Percentiles rank a stretch among this genome's conserved stretches.
These are phyloP conservation scores for Kuraishia hungarica DNA, from an alignment of 805 yeast genomes.

Conservation along the genomic window DNA sequence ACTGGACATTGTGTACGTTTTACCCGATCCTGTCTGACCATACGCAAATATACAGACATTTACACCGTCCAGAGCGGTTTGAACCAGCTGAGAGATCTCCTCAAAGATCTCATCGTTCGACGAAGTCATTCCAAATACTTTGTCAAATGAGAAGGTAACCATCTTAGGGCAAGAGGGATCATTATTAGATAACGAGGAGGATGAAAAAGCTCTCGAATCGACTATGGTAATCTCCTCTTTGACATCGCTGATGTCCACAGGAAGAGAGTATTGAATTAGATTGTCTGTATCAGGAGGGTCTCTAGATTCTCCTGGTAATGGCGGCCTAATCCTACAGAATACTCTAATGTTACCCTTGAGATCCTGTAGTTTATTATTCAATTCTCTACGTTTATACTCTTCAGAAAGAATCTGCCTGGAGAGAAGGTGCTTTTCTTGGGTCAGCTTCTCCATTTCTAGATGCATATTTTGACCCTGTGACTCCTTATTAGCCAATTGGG, in stretches of 20 bases:
- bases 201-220: slow-evolving; percentile 8
- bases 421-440: slow-evolving; percentile 4
- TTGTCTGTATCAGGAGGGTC: slow-evolving; percentile 19
- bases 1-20: slow-evolving; percentile 83
- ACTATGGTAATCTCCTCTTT: slow-evolving; percentile 20
- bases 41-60: slow-evolving; percentile 93
- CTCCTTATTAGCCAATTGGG: not conserved
- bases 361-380: slow-evolving; percentile 76
- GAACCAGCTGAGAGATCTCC: slow-evolving; percentile 81
- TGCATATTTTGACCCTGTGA: not conserved
- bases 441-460: slow-evolving; percentile 7
- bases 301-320: slow-evolving; percentile 11
- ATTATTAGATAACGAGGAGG: not conserved
- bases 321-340: slow-evolving; percentile 78
- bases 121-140: slow-evolving; percentile 50
- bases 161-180: slow-evolving; percentile 9
- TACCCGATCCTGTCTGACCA: slow-evolving; percentile 96
- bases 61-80: slow-evolving; percentile 79
- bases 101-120: slow-evolving; percentile 63
- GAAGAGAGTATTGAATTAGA: slow-evolving; percentile 13
- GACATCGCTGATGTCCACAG: not conserved
- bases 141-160: slow-evolving; percentile 62
- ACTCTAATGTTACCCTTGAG: slow-evolving; percentile 89
- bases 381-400: slow-evolving; percentile 48
- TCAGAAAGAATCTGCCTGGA: slow-evolving; percentile 17